phyloP scores from a whole-genome alignment of 2,329 filamentous ascomycete genomes.

The Talaromyces sp. region DNA sequence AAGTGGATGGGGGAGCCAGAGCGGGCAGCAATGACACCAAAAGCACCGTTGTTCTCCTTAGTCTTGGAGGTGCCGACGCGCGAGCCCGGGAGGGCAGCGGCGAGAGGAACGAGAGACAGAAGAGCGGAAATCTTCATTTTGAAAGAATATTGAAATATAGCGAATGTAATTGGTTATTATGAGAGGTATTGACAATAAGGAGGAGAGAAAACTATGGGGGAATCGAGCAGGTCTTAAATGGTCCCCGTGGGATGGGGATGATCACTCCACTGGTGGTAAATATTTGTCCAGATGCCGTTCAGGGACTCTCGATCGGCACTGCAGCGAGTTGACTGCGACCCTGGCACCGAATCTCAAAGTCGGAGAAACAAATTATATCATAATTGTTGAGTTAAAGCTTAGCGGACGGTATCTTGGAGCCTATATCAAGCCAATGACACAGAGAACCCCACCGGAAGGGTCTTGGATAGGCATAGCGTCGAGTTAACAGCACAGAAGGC shows the following conservation, averaged over 20 bases:
- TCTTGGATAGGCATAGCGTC: slow-evolving; percentile 9
- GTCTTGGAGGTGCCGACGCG: slow-evolving; percentile 1
- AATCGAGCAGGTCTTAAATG: slow-evolving; percentile 5
- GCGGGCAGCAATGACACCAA: slow-evolving; percentile 47
- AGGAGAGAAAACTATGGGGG: neutral
- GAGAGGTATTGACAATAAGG: neutral
- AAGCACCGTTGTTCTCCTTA: slow-evolving; percentile 29
- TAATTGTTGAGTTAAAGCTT: slow-evolving; percentile 6
- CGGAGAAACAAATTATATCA: slow-evolving; percentile 14
- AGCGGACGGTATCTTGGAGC: neutral
- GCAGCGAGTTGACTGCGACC: neutral
- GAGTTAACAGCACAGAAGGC: neutral
- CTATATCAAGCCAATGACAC: neutral
- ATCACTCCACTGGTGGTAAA: slow-evolving; percentile 4
- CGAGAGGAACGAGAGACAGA: slow-evolving; percentile 28
- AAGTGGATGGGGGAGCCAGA: slow-evolving; percentile 54
- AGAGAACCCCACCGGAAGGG: slow-evolving; percentile 1
- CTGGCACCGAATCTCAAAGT: neutral
- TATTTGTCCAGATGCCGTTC: slow-evolving; percentile 4
- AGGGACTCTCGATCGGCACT: slow-evolving; percentile 12
- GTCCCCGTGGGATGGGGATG: neutral
- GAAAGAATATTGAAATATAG: slow-evolving; percentile 8
- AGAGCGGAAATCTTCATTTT: slow-evolving; percentile 32
- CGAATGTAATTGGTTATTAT: neutral
- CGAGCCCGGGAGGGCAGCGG: slow-evolving; percentile 25